phyloP scores from a whole-genome alignment of 2,329 filamentous ascomycete species.

The Nectriaceae sp. region DNA sequence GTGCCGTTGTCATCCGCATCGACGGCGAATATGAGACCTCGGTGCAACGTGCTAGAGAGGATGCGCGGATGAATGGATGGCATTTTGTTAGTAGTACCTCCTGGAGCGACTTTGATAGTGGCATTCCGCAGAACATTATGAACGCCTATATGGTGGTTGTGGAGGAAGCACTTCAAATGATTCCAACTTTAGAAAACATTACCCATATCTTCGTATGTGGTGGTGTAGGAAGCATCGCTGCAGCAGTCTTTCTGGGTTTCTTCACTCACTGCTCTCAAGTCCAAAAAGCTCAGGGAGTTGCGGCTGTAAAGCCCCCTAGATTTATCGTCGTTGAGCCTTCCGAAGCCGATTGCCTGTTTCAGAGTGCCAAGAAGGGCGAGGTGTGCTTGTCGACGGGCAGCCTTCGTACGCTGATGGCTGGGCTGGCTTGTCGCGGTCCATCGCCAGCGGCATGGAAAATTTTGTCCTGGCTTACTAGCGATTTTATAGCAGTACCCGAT shows the following conservation, averaged over 20 bases:
- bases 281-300: neutral
- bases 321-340: conserved; percentile 15
- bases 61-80: conserved; percentile 16
- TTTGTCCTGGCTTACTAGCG: conserved; percentile 15
- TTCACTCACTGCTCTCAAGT: neutral
- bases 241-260: conserved; percentile 12
- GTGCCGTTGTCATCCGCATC: conserved; percentile 14
- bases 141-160: conserved; percentile 18
- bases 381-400: conserved; percentile 2
- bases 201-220: conserved; percentile 18
- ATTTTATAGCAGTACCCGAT: conserved; percentile 16
- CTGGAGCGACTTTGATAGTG: conserved; percentile 13
- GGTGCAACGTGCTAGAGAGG: conserved; percentile 12
- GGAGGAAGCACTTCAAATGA: conserved; percentile 7
- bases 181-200: conserved; percentile 3
- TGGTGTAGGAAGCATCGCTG: conserved; percentile 16
- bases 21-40: conserved; percentile 15
- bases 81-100: conserved; percentile 18
- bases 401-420: conserved; percentile 15
- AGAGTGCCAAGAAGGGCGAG: conserved; percentile 14
- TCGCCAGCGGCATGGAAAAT: conserved; percentile 18
- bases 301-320: neutral
- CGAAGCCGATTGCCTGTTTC: conserved; percentile 13
- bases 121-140: conserved; percentile 15
- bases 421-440: conserved; percentile 12